Evolutionary conservation across 2,329 filamentous ascomycete genomes (phyloP), one percentile per base, ranked within the genome.

Genomic region (Tothia fuscella): DNA sequence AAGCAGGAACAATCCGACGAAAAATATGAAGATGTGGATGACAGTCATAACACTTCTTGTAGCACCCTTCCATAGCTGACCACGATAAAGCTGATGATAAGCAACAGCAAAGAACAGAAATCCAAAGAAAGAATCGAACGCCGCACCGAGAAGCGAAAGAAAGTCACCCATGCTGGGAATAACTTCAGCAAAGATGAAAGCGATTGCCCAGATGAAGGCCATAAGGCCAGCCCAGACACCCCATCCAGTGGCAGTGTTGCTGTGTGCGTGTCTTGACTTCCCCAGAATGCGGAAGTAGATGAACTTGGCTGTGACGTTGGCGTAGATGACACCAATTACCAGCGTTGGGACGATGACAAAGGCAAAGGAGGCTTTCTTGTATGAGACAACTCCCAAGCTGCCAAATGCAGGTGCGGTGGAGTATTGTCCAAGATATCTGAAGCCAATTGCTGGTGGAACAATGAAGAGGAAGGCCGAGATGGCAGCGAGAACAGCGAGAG

Each of bases 101-200:
- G 66, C 67, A 6, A 70, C 53, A 4, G 67, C 66, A 39, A 69
- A 70, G 53, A 64, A 70, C 46, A 70, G 68, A 51, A 68, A 70
- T 2, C 66, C 67, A 43, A 70, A 69, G 52, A 68, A 68, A 1
- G 61, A 65, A 48, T 68, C 66, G 43, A 69, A 70, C 0, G 64
- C 65, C 0, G 66, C 65, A 6, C 66, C 60, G 7, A 70, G 59
- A 3, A 69, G 53, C 1, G 65, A 68, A 4, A 69, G 51, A 51
- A 70, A 69, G 49, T 70, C 66, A 6, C 66, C 65, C 66, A 70
- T 69, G 44, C 58, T 63, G 6, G 66, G 66, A 16, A 70, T 58
- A 35, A 69, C 61, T 44, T 69, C 66, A 9, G 66, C 56, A 49
- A 70, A 69, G 39, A 70, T 53, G 46, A 68, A 69, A 3, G 55